Percentiles rank a stretch among this genome's conserved stretches.
Evolutionary conservation across 805 yeast genomes (phyloP).

Genomic region (Wickerhamiella lipophila): DNA sequence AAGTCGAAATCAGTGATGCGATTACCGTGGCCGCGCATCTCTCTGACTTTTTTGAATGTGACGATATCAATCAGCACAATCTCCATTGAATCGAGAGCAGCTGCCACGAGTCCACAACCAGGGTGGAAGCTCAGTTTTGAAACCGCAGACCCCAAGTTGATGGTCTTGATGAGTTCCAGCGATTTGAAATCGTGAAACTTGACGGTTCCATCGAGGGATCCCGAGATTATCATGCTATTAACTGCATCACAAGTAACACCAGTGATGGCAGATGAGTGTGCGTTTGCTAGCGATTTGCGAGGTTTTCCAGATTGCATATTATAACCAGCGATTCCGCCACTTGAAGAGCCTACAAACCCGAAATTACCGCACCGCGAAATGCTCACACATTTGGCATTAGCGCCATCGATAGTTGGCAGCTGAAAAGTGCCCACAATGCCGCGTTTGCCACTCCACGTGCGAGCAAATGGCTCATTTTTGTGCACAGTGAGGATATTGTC

Average conservation of each 20-base stretch:
- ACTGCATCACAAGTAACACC: constrained; percentile 83
- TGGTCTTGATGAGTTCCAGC: constrained; percentile 51
- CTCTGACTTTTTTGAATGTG: constrained; percentile 74
- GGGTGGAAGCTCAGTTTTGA: constrained; percentile 67
- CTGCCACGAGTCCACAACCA: constrained; percentile 71
- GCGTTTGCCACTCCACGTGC: constrained; percentile 76
- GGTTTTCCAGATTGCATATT: constrained; percentile 85
- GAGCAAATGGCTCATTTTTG: constrained; percentile 66
- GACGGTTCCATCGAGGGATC: constrained; percentile 79
- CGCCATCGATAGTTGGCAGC: constrained; percentile 64
- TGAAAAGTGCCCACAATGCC: constrained; percentile 69
- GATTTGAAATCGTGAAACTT: constrained; percentile 77
- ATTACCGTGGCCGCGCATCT: constrained; percentile 78
- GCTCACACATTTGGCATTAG: constrained; percentile 58
- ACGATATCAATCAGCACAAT: constrained; percentile 71
- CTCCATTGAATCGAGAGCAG: constrained; percentile 75
- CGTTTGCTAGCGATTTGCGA: constrained; percentile 56
- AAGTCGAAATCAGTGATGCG: constrained; percentile 80
- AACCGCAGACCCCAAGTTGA: constrained; percentile 63
- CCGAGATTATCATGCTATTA: constrained; percentile 75
- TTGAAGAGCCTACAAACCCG: constrained; percentile 77
- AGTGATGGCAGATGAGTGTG: constrained; percentile 55
- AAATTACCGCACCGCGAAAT: constrained; percentile 93
- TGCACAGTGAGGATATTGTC: constrained; percentile 86
- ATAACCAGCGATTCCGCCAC: constrained; percentile 74